These are phyloP conservation scores for Trichoderma pleuroti DNA, from an alignment of 2,329 filamentous ascomycete species.

Conservation along the genomic window DNA sequence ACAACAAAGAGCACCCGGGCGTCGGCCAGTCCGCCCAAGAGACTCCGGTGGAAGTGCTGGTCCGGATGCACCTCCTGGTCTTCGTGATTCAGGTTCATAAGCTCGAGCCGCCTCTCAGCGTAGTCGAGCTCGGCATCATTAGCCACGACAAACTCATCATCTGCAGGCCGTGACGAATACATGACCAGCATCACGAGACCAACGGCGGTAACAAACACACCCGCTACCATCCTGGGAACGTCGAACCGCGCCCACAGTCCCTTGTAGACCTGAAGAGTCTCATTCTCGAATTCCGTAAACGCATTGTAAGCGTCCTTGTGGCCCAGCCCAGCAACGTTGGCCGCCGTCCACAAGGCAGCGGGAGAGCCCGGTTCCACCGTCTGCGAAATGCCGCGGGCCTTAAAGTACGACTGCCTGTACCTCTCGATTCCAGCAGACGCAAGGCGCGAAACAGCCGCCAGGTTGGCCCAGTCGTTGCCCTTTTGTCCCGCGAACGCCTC, in stretches of 20 bases:
- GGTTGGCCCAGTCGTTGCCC: slow-evolving; percentile 69
- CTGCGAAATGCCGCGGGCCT: slow-evolving; percentile 65
- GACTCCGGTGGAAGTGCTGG: slow-evolving; percentile 30
- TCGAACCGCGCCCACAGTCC: slow-evolving; percentile 91
- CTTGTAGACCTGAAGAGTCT: slow-evolving; percentile 76
- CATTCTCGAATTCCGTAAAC: slow-evolving; percentile 70
- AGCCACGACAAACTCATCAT: slow-evolving; percentile 51
- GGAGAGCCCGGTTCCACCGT: slow-evolving; percentile 44
- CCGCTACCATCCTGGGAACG: slow-evolving; percentile 76
- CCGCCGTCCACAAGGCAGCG: slow-evolving; percentile 46
- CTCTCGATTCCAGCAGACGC: slow-evolving; percentile 81
- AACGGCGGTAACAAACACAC: slow-evolving; percentile 66
- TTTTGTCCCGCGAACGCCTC: slow-evolving; percentile 78
- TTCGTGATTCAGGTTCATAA: slow-evolving; percentile 38
- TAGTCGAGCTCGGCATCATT: slow-evolving; percentile 58
- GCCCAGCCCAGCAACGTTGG: slow-evolving; percentile 40
- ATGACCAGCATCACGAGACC: slow-evolving; percentile 67
- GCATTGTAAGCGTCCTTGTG: slow-evolving; percentile 48
- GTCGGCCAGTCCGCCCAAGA: slow-evolving; percentile 38
- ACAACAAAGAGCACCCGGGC: slow-evolving; percentile 33
- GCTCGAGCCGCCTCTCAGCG: slow-evolving; percentile 56
- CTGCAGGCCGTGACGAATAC: slow-evolving; percentile 62
- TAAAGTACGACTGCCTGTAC: slow-evolving; percentile 82
- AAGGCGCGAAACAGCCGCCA: slow-evolving; percentile 73
- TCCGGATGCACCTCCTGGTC: slow-evolving; percentile 41